Evolutionary conservation across 164 flowering plant genomes (phyloP), one percentile per base, ranked within the genome.

Genomic region (Vitis rupestris): DNA sequence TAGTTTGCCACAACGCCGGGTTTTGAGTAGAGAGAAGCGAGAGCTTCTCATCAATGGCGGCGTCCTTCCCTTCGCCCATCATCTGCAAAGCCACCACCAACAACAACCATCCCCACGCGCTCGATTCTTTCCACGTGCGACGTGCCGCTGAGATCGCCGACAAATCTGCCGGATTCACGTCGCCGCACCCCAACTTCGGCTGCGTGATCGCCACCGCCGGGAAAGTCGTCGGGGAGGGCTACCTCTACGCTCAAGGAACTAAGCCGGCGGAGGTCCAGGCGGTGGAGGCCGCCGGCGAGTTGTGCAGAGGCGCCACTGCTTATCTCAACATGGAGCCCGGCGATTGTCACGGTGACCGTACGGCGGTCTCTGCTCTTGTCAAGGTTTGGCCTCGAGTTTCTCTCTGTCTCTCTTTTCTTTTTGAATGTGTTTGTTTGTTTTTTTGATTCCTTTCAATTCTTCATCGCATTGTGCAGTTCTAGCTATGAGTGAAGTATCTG

Each of bases 151-250:
- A 84, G 19, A 29, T 95, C 4, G 88, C 98, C 3, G 99, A 95
- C 75, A 91, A 82, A 55, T 95, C 98, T 4, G 93, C 97, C 30
- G 97, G 99, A 0, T 85, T 84, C 82, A 85, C 98, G 2, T 83
- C 98, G 0, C 99, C 99, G 0, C 99, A 95, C 69, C 99, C 99
- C 1, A 95, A 95, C 67, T 90, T 88, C 73, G 99, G 99, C 7
- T 95, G 99, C 78, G 90, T 95, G n/a, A 87, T 93, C 44, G 82
- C 86, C 50, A 68, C 77, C 0, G 2, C 72, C 53, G 79, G 76
- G 3, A 75, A 61, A 8, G 85, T 91, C 17, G 83, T 85, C n/a
- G 98, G 98, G 7, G 98, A 95, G 74, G 98, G 97, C 0, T 90
- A 73, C 70, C 82, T 93, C n/a, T 91, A 91, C 63, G 99, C 90